Evolutionary conservation across 441 rosid species (phyloP), one percentile per base, ranked within the genome.

Genomic region (Theobroma grandiflorum): DNA sequence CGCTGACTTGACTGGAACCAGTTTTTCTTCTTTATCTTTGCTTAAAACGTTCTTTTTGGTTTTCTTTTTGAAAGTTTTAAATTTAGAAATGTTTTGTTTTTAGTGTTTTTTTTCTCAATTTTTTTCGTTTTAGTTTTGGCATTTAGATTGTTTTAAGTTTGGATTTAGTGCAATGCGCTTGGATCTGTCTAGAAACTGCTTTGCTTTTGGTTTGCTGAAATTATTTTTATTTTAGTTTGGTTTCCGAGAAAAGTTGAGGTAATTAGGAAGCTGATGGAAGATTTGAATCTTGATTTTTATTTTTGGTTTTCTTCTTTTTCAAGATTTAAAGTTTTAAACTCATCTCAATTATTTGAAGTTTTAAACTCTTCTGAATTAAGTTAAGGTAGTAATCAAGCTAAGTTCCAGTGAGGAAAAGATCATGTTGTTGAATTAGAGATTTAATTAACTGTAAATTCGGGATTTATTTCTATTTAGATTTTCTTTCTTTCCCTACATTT

Each of bases 151-250:
- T 69, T 26, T 26, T 81, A 15, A 70, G 26, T 65, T 55, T 50
- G 47, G 74, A 59, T 71, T 79, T 3, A 20, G 8, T 61, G 71
- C 47, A 68, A 75, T 78, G 74, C 74, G 31, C 69, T 78, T 62
- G 84, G 84, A 84, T 80, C 85, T 85, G 80, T 75, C 77, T 65
- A 75, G 40, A 42, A 74, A 42, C 77, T 73, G n/a, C 1, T 38
- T 72, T 18, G 0, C 20, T 26, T n/a, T 45, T 61, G n/a, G 11
- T 63, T 64, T 52, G 35, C 20, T 12, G 71, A 22, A 43, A 31
- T 61, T 76, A 0, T 26, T 43, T 6, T 43, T 64, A 35, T 31
- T 40, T 74, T 58, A 38, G 67, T 31, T 57, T 58, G 64, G 64
- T 38, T 37, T 55, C 49, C 2, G 63, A 40, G 63, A 53, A 72